phyloP scores from a whole-genome alignment of 108 stramenopile genomes.

The Stephanodiscus triporus region DNA sequence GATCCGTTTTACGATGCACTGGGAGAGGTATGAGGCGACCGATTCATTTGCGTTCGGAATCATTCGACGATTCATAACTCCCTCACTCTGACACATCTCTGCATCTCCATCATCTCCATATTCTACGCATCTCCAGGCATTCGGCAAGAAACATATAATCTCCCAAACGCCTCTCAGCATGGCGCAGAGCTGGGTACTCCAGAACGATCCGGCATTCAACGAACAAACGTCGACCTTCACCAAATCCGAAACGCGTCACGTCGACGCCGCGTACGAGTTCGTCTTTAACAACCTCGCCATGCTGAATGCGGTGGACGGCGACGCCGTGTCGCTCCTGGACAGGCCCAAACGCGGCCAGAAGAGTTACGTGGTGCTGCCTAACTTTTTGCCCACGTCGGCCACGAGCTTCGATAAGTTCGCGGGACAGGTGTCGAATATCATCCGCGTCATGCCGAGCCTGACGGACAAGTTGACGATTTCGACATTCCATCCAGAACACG shows the following conservation, averaged over 20 bases:
- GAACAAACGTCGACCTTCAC: slow-evolving; percentile 61
- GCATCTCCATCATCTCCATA: not conserved
- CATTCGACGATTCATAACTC: not conserved
- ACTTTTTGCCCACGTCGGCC: slow-evolving; percentile 71
- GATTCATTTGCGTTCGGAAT: not conserved
- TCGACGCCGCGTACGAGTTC: slow-evolving; percentile 84
- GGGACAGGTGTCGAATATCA: slow-evolving; percentile 53
- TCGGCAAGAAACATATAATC: slow-evolving; percentile 56
- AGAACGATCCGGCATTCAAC: slow-evolving; percentile 59
- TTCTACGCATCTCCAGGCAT: slow-evolving; percentile 19
- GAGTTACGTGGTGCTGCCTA: slow-evolving; percentile 76
- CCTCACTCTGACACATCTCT: slow-evolving; percentile 1
- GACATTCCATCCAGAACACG: slow-evolving; percentile 79
- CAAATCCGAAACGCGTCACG: slow-evolving; percentile 56
- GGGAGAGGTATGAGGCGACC: slow-evolving; percentile 43
- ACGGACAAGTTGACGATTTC: slow-evolving; percentile 53
- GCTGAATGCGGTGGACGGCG: slow-evolving; percentile 34
- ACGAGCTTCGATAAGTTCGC: slow-evolving; percentile 81
- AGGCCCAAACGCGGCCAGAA: slow-evolving; percentile 39
- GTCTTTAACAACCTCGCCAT: slow-evolving; percentile 83
- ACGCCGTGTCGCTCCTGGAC: not conserved
- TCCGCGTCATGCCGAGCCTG: slow-evolving; percentile 52
- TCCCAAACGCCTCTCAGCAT: slow-evolving; percentile 56
- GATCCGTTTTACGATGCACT: slow-evolving; percentile 75
- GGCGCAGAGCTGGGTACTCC: slow-evolving; percentile 73